phyloP scores from a whole-genome alignment of 208 protist species.

The Naegleria lovaniensis region DNA sequence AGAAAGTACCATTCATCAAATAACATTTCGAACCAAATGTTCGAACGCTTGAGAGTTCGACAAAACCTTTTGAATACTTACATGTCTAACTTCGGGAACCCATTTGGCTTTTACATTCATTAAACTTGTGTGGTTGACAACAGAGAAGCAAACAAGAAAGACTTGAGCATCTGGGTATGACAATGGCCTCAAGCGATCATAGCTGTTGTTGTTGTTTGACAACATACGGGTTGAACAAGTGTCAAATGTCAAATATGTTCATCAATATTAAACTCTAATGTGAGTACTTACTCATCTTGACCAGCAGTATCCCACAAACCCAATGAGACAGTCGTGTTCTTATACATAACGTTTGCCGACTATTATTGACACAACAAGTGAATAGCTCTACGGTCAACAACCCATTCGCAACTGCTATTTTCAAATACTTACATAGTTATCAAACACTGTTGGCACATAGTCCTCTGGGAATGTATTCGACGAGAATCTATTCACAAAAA shows the following conservation, averaged over 20 bases:
- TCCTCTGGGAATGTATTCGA: constrained; percentile 44
- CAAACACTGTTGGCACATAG: constrained; percentile 65
- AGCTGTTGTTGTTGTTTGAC: too few species aligned
- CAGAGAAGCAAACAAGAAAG: constrained; percentile 72
- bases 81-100: constrained; percentile 40
- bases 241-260: too few species aligned
- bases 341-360: constrained; percentile 43
- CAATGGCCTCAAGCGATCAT: constrained; percentile 77
- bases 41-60: background rate
- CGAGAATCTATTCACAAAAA: constrained; percentile 36
- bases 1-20: too few species aligned
- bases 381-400: too few species aligned
- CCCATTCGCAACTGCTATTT: background rate
- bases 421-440: constrained; percentile 54
- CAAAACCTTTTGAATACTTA: background rate
- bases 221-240: too few species aligned
- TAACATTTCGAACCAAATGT: too few species aligned
- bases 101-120: constrained; percentile 51
- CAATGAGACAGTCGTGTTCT: background rate
- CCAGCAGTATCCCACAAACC: constrained; percentile 31
- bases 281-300: constrained; percentile 27
- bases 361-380: background rate
- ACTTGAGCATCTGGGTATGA: constrained; percentile 73
- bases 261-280: too few species aligned
- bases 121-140: constrained; percentile 55